phyloP scores from a whole-genome alignment of 106 monocot species.

The Platanthera guangdongensis region DNA sequence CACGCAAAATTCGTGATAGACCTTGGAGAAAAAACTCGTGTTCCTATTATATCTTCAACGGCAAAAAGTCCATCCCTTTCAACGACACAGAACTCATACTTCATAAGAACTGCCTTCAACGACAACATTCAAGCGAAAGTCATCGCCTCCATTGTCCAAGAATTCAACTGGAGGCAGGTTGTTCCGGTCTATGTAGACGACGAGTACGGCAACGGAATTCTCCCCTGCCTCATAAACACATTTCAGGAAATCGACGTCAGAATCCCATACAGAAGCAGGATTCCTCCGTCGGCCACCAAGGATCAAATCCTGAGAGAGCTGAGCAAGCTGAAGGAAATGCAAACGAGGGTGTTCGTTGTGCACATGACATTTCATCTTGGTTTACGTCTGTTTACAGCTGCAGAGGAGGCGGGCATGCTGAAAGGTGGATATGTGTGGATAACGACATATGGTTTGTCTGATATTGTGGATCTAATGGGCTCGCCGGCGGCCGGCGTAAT shows the following conservation, averaged over 20 bases:
- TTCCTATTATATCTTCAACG: slow-evolving; percentile 72
- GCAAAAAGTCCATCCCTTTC: slow-evolving; percentile 52
- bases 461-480: slow-evolving; percentile 28
- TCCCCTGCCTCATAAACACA: slow-evolving; percentile 50
- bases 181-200: slow-evolving; percentile 60
- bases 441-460: slow-evolving; percentile 44
- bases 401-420: slow-evolving; percentile 53
- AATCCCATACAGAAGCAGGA: slow-evolving; percentile 37
- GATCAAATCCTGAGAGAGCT: slow-evolving; percentile 30
- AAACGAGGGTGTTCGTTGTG: slow-evolving; percentile 62
- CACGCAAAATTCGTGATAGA: slow-evolving; percentile 58
- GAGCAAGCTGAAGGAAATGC: slow-evolving; percentile 24
- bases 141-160: slow-evolving; percentile 51
- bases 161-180: slow-evolving; percentile 54
- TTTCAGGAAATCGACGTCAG: slow-evolving; percentile 26
- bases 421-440: slow-evolving; percentile 58
- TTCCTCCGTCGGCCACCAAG: slow-evolving; percentile 29
- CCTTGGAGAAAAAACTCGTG: slow-evolving; percentile 51
- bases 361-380: slow-evolving; percentile 43
- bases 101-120: slow-evolving; percentile 43
- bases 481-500: slow-evolving; percentile 31
- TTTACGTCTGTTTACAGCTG: slow-evolving; percentile 22
- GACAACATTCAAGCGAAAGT: slow-evolving; percentile 49
- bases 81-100: slow-evolving; percentile 28
- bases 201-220: slow-evolving; percentile 39